These are phyloP conservation scores for Ziziphus jujuba DNA, from an alignment of 306 rosid genomes.

Conservation along the genomic window DNA sequence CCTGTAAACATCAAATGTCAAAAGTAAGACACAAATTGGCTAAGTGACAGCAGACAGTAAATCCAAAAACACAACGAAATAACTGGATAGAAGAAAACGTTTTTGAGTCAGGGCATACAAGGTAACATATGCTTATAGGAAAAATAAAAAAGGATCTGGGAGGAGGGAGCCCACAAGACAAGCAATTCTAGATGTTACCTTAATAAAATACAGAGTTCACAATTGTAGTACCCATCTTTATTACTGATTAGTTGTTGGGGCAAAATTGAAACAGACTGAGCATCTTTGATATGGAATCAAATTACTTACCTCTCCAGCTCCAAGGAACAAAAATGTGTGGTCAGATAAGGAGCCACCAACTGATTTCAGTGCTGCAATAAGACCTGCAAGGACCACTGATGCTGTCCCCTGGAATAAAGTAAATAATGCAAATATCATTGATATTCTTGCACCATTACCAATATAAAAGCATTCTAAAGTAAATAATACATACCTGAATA, in stretches of 20 bases:
- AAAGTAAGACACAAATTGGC: conserved; percentile 25
- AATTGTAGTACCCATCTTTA: neutral
- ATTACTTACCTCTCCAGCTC: conserved; percentile 89
- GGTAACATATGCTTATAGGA: too few relatives aligned
- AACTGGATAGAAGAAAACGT: neutral
- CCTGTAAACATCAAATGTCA: conserved; percentile 64
- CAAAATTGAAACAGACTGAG: neutral
- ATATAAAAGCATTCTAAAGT: conserved; percentile 9
- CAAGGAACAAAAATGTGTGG: conserved; percentile 85
- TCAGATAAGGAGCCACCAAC: conserved; percentile 78
- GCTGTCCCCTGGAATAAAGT: conserved; percentile 83
- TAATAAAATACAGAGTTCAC: neutral
- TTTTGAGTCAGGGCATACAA: too few relatives aligned
- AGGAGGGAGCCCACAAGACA: too few relatives aligned
- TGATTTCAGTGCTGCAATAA: conserved; percentile 62
- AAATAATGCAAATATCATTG: conserved; percentile 7
- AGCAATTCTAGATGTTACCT: too few relatives aligned
- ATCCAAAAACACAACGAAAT: neutral
- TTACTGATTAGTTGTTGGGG: neutral
- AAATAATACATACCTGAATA: conserved; percentile 64
- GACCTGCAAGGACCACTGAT: conserved; percentile 95
- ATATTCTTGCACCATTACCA: neutral
- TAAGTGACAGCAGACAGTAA: neutral
- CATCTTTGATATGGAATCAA: neutral
- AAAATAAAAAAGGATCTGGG: too few relatives aligned